Base-by-base conservation (phyloP, 2,329 filamentous ascomycete genomes). In the Lithohypha guttulata region DNA sequence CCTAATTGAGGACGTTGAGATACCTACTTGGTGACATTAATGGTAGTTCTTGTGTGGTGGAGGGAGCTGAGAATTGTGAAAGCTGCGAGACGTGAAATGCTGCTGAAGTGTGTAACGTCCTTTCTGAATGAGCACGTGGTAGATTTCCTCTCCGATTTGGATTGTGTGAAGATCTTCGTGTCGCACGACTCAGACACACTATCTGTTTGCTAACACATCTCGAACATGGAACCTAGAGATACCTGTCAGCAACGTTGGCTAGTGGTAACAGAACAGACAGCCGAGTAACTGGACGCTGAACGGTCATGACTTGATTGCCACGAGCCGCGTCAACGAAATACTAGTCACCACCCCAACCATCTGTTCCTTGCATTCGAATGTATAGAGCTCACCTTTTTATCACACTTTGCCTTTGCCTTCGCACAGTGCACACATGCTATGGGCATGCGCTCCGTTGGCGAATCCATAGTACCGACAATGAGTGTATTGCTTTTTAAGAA, bases 321-420 rank as follows among this genome's bases (percentile, higher is more conserved):
- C 30, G 11, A n/a, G 18, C 30, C 18, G 13, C 4, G 5, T 17
- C 30, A 33, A 10, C 11, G 17, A 7, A 15, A 18, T 13, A 23
- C 19, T 4, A 36, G 8, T 8, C 7, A 34, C 8, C 8, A 13
- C 29, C 20, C 18, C 8, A 6, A 8, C 28, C 20, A 10, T 20
- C n/a, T 26, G 13, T 7, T 13, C 23, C 9, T 23, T 25, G 21
- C 28, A 22, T 3, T 19, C 14, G 10, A 10, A n/a, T n/a, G n/a
- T n/a, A n/a, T n/a, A n/a, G n/a, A 11, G 25, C 49, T 43, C 33
- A 52, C 51, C 49, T 53, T 52, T 42, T 53, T 53, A 38, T 53
- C 51, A 42, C 51, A 53, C 44, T 52, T 53, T 29, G 51, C 51
- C 34, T 53, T 53, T 18, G 51, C 51, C 32, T 53, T 53, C 22